Evolutionary conservation across 208 protist genomes (phyloP), one percentile per base, ranked within the genome.

Genomic region (Crithidia mellificae): DNA sequence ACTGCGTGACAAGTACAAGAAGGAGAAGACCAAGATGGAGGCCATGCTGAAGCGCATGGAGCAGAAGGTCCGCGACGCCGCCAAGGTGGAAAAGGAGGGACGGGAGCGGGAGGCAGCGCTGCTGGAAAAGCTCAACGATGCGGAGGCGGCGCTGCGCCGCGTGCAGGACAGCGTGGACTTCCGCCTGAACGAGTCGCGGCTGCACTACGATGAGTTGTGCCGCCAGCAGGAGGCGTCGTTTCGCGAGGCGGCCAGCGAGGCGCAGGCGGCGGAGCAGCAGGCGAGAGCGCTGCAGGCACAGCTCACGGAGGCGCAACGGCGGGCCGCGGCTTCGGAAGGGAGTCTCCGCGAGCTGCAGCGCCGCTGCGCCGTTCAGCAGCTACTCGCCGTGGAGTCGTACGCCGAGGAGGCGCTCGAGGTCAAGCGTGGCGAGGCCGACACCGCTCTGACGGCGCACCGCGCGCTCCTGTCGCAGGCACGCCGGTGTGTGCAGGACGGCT

Each of bases 11-110:
- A 80, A 78, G 47, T 88, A 86, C 76, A 84, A 83, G 65, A 81
- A 83, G 52, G 84, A 89, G 46, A 77, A 77, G 53, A 51, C 74
- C 8, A 84, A 85, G 65, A 89, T 89, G 79, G 84, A 86, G 57
- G 61, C 53, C 34, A 61, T 87, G 34, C 59, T 83, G 43, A 44
- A 78, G 43, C 77, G 83, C 53, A 72, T 86, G 43, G 78, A 85
- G 62, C 77, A 79, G 29, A 73, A 72, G 55, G 71, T 68, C 15
- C 69, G 41, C 11, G 54, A 65, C 17, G 68, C 82, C 29, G 51
- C 56, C n/a, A 69, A 76, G 38, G 63, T 50, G n/a, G 85, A 90
- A 69, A 65, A 77, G 54, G 75, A 74, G 22, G 62, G 52, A 32
- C 73, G 53, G 34, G 64, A 87, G 52, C 74, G 75, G 9, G 82